Percentiles rank a stretch among this genome's conserved stretches.
These are phyloP conservation scores for Trebouxia gelatinosa DNA, from an alignment of 163 green algal genomes.

Conservation along the genomic window DNA sequence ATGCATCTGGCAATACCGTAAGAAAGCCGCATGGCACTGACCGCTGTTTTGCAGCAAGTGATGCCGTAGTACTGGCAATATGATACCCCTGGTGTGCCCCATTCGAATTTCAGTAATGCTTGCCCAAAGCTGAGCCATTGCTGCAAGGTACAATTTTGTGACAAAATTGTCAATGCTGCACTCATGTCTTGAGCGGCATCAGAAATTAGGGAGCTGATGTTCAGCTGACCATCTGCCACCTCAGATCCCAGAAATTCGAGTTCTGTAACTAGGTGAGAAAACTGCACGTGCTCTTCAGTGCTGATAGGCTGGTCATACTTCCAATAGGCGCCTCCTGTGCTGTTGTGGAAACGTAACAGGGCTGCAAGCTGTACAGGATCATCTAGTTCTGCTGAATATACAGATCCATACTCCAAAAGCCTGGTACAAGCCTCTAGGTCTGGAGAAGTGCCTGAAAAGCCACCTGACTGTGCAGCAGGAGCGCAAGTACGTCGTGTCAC, in stretches of 20 bases:
- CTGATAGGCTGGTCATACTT: not conserved
- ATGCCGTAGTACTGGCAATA: conserved; percentile 10
- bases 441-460: not conserved
- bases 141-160: not conserved
- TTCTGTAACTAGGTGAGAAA: not conserved
- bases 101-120: not conserved
- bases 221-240: not conserved
- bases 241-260: not conserved
- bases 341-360: not conserved
- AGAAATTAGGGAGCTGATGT: not conserved
- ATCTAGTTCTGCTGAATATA: not conserved
- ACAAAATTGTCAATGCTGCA: not conserved
- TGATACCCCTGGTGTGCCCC: conserved; percentile 1
- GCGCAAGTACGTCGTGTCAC: too few species aligned
- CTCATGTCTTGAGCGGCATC: not conserved
- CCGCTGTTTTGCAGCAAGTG: conserved; percentile 3
- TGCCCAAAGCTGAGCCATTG: conserved; percentile 17
- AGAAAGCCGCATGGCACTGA: not conserved
- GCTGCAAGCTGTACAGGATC: not conserved
- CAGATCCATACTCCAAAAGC: not conserved
- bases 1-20: not conserved
- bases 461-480: too few species aligned
- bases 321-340: conserved; percentile 2
- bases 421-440: not conserved
- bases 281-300: not conserved